Evolutionary conservation across 2,329 filamentous ascomycete species (phyloP).

Genomic region (Mycocentrospora acerina): DNA sequence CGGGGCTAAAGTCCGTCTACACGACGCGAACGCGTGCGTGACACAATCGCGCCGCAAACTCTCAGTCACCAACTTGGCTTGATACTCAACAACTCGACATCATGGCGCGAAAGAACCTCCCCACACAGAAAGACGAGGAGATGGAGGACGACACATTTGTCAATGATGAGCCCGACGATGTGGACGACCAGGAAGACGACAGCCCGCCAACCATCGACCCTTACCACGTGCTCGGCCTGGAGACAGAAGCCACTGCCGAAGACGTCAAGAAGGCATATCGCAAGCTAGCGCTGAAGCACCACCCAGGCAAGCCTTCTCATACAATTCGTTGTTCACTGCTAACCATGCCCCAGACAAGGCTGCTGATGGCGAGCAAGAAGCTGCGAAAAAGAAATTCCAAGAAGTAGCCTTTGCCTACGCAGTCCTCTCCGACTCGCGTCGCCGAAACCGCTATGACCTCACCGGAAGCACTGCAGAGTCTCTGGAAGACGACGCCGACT

Average conservation of each 20-base stretch:
- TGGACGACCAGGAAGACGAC: conserved; percentile 39
- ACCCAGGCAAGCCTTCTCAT: conserved; percentile 57
- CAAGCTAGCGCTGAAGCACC: conserved; percentile 82
- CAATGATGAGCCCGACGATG: conserved; percentile 51
- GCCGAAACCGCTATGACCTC: conserved; percentile 82
- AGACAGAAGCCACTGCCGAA: conserved; percentile 69
- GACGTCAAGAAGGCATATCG: conserved; percentile 90
- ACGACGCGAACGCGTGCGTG: conserved; percentile 22
- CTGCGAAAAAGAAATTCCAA: conserved; percentile 82
- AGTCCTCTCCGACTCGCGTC: conserved; percentile 78
- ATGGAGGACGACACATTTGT: conserved; percentile 6
- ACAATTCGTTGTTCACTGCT: conserved; percentile 5
- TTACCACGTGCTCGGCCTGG: conserved; percentile 75
- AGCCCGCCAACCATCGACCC: conserved; percentile 71
- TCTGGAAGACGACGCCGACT: conserved; percentile 70
- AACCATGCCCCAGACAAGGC: conserved; percentile 68
- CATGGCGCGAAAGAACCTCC: conserved; percentile 12
- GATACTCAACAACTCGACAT: conserved; percentile 8
- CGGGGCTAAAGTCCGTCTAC: conserved; percentile 21
- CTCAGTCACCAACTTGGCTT: too few relatives aligned
- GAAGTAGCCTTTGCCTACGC: conserved; percentile 91
- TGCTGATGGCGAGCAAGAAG: conserved; percentile 63
- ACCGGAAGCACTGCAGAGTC: conserved; percentile 88
- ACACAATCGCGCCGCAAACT: conserved; percentile 5
- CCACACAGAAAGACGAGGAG: conserved; percentile 6